Evolutionary conservation across 768 basidiomycete species (phyloP).

Genomic region (Boletellus emodensis): DNA sequence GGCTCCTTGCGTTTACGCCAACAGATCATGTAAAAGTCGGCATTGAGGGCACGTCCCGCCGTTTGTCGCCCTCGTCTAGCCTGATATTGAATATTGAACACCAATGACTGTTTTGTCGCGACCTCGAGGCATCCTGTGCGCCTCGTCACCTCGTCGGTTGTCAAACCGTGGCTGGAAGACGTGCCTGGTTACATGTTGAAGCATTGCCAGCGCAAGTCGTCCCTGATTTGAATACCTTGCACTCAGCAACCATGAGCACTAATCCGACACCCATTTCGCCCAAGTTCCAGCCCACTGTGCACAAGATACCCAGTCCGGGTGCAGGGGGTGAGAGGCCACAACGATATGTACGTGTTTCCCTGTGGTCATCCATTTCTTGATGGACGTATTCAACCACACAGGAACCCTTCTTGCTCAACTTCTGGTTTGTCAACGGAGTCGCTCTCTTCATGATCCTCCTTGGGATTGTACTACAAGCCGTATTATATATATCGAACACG

Average conservation of each 20-base stretch:
- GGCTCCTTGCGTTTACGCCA: constrained; percentile 10
- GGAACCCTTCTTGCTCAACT: constrained; percentile 32
- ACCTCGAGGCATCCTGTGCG: constrained; percentile 5
- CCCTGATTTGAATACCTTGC: background rate
- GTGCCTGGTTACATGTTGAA: constrained; percentile 1
- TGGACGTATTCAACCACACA: constrained; percentile 3
- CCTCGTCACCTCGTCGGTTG: background rate
- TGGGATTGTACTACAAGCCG: constrained; percentile 14
- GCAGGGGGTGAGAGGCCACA: constrained; percentile 30
- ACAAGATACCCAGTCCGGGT: constrained; percentile 47
- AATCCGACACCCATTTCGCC: constrained; percentile 22
- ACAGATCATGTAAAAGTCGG: constrained; percentile 6
- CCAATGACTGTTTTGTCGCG: background rate
- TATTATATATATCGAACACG: constrained; percentile 14
- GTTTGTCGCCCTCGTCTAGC: background rate
- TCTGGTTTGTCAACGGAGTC: constrained; percentile 38
- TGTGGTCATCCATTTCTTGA: background rate
- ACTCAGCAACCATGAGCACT: background rate
- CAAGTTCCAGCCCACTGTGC: constrained; percentile 42
- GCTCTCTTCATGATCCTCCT: constrained; percentile 41
- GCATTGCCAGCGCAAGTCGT: background rate
- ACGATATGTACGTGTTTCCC: constrained; percentile 38
- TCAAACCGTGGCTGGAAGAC: too few species aligned
- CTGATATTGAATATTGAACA: background rate
- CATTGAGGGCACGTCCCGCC: background rate